Conservation (phyloP, 73 alveolate genomes). For the Paramecium bursaria region DNA sequence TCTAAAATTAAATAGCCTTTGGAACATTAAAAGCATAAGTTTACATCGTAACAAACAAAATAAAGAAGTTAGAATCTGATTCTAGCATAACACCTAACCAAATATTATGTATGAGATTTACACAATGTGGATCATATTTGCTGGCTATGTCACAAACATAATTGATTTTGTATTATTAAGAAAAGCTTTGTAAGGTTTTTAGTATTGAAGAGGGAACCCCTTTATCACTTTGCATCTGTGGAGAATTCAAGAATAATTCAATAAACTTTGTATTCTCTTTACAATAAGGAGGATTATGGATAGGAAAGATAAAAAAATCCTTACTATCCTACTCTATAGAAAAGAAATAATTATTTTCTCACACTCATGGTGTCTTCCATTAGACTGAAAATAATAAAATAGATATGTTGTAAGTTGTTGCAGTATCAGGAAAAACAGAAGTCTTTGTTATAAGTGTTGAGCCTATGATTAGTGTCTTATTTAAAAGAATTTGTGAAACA, state of each 20-base stretch:
- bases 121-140: not conserved
- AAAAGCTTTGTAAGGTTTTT: constrained; percentile 16
- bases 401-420: not conserved
- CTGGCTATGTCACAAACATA: not conserved
- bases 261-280: not conserved
- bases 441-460: constrained; percentile 24
- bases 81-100: constrained; percentile 9
- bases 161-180: constrained; percentile 5
- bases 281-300: not conserved
- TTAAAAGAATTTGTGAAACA: constrained; percentile 1
- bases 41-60: constrained; percentile 1
- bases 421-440: not conserved
- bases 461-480: not conserved
- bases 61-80: constrained; percentile 34
- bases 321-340: constrained; percentile 17
- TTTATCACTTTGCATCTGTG: not conserved
- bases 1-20: too few species aligned
- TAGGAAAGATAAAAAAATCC: constrained; percentile 14
- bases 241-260: not conserved
- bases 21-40: not conserved
- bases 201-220: constrained; percentile 27
- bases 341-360: not conserved
- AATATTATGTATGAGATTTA: constrained; percentile 1
- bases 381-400: not conserved
- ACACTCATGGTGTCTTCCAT: constrained; percentile 23